Base-by-base conservation (phyloP, 805 yeast genomes). In the Alloascoidea hylecoeti region DNA sequence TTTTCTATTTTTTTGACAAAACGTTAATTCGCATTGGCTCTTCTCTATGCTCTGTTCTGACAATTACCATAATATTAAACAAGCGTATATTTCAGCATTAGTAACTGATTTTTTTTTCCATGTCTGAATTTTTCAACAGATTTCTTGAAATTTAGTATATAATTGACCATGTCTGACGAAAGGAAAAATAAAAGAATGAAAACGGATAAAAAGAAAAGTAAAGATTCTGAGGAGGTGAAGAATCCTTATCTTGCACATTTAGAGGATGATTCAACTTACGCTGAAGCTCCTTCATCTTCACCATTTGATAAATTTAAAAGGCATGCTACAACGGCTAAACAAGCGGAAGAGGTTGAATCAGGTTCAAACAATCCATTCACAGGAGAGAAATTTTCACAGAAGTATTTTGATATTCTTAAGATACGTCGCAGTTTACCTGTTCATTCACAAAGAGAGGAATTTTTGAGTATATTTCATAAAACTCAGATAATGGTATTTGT, bases 401-500 rank as follows among this genome's bases (percentile, higher is more conserved):
- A 75, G 50, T 92, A 92, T 57, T 70, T 75, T 47, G 82, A 75
- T 44, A 92, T 92, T 43, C 64, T 92, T 43, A 75, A 73, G 49
- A 70, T 67, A 17, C 74, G 98, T 60, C 72, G 94, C 46, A 81
- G 83, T 44, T 67, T 92, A 43, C 98, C 98, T 2, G 97, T 92
- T 15, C 95, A 89, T 59, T 75, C 86, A 18, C 96, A 92, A 60
- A 70, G 97, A 55, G 80, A 75, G 38, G 95, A 89, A 59, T 92
- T 92, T 56, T 68, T 92, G 41, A 67, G 70, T 45, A 75, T 83
- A 41, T 92, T 80, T 60, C 97, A 89, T 45, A 62, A 70, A 15
- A 76, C 89, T 30, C 98, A 89, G 60, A 82, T 89, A 54, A 81
- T 92, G 94, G 97, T 89, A 28, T 85, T 92, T 58, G 97, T 92